Conservation (phyloP, 208 protist species). For the Lotmaria passim region DNA sequence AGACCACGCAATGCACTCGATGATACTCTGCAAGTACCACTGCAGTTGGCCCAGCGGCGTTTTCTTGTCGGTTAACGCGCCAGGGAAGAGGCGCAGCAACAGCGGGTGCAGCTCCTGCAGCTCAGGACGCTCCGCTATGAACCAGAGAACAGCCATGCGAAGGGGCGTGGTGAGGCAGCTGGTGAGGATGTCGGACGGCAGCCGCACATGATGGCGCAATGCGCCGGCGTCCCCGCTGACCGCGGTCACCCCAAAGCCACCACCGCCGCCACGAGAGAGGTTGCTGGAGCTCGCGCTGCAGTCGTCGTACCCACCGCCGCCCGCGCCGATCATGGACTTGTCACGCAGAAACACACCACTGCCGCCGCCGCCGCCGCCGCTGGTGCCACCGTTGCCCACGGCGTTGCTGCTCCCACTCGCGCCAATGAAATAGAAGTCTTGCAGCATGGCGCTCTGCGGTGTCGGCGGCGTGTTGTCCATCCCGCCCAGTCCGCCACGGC, state of each 20-base stretch:
- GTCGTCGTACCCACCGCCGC: conserved; percentile 19
- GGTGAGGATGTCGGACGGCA: conserved; percentile 97
- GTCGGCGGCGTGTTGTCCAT: conserved; percentile 22
- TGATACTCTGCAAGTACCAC: conserved; percentile 99
- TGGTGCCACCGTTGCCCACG: neutral
- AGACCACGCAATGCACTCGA: conserved; percentile 99
- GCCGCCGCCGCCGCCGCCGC: conserved; percentile 2
- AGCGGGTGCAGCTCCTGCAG: conserved; percentile 73
- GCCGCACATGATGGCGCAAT: conserved; percentile 56
- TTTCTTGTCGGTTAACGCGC: conserved; percentile 85
- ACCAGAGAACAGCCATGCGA: conserved; percentile 96
- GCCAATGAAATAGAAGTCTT: conserved; percentile 89
- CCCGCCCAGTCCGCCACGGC: conserved; percentile 20
- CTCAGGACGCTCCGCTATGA: conserved; percentile 64
- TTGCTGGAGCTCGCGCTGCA: conserved; percentile 8
- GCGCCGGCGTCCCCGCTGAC: conserved; percentile 17
- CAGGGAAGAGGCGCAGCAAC: conserved; percentile 76
- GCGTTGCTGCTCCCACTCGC: conserved; percentile 50
- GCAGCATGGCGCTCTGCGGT: conserved; percentile 36
- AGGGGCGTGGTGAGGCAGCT: conserved; percentile 99
- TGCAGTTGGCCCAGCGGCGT: conserved; percentile 98
- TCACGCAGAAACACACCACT: conserved; percentile 10
- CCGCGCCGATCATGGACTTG: neutral
- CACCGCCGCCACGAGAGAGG: neutral
- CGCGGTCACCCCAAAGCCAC: neutral